Evolutionary conservation across 2,329 filamentous ascomycete species (phyloP).

Genomic region (Monilinia fructigena): DNA sequence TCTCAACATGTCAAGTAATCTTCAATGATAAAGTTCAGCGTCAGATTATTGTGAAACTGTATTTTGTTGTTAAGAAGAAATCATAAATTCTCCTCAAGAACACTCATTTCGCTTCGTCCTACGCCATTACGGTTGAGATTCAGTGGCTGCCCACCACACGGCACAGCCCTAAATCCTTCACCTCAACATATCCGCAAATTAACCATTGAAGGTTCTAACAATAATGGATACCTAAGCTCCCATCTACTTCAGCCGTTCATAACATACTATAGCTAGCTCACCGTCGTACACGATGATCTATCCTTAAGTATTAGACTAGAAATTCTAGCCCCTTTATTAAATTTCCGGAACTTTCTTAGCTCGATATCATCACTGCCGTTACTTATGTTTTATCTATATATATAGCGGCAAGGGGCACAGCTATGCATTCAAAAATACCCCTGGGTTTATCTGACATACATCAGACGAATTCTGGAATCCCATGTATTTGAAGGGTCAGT

Average conservation of each 20-base stretch:
- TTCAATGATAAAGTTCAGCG: not conserved
- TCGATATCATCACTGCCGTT: not conserved
- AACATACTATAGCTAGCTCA: not conserved
- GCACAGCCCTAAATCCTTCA: not conserved
- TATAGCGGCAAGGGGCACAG: conserved; percentile 13
- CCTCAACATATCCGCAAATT: not conserved
- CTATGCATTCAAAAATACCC: not conserved
- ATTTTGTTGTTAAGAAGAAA: not conserved
- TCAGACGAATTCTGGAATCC: not conserved
- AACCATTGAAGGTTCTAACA: not conserved
- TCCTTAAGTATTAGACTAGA: not conserved
- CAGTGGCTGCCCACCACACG: too few species aligned
- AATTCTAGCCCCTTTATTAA: not conserved
- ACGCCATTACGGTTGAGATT: not conserved
- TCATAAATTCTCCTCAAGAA: too few species aligned
- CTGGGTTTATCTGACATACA: conserved; percentile 6
- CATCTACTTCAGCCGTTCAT: not conserved
- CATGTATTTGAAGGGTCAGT: not conserved
- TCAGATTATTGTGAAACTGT: not conserved
- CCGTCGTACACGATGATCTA: too few species aligned
- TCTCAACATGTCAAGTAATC: not conserved
- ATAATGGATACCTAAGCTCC: not conserved
- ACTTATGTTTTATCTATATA: not conserved
- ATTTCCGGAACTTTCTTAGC: not conserved
- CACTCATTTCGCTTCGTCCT: not conserved